phyloP scores from a whole-genome alignment of 2,329 filamentous ascomycete genomes.

The Plenodomus tracheiphilus region DNA sequence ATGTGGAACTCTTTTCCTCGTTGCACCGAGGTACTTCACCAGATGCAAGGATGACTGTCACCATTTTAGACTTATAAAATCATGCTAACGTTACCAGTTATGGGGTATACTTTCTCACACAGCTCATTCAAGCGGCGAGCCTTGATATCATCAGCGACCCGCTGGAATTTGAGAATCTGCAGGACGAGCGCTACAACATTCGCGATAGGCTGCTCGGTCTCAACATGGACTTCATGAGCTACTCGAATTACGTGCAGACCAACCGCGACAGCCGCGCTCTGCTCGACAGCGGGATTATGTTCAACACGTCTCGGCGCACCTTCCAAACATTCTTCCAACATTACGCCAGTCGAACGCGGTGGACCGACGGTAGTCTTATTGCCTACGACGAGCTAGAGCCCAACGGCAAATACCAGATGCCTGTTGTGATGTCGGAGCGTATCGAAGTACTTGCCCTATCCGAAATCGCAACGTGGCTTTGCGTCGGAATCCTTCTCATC shows the following conservation, averaged over 20 bases:
- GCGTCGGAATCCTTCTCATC: constrained; percentile 7
- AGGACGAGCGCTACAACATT: constrained; percentile 28
- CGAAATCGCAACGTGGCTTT: constrained; percentile 11
- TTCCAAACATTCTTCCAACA: constrained; percentile 40
- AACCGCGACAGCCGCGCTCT: constrained; percentile 21
- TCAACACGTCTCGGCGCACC: constrained; percentile 17
- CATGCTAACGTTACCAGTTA: not conserved
- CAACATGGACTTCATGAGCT: constrained; percentile 19
- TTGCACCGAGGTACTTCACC: no score
- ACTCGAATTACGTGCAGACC: constrained; percentile 16
- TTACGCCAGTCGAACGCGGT: constrained; percentile 22
- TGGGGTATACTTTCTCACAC: not conserved
- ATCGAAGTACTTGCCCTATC: constrained; percentile 11
- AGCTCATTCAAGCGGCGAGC: not conserved
- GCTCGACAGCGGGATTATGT: constrained; percentile 13
- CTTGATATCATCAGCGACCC: not conserved
- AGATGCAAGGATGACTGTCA: no score
- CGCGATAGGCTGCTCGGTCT: constrained; percentile 22
- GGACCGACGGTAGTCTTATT: constrained; percentile 18
- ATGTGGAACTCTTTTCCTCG: not conserved
- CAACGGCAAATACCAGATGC: not conserved
- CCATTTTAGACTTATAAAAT: not conserved
- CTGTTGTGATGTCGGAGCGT: constrained; percentile 2
- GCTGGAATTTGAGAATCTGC: constrained; percentile 2
- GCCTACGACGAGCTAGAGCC: not conserved